Evolutionary conservation across 2,329 filamentous ascomycete genomes (phyloP), one percentile per base, ranked within the genome.

Genomic region (Xylariaceae sp.): DNA sequence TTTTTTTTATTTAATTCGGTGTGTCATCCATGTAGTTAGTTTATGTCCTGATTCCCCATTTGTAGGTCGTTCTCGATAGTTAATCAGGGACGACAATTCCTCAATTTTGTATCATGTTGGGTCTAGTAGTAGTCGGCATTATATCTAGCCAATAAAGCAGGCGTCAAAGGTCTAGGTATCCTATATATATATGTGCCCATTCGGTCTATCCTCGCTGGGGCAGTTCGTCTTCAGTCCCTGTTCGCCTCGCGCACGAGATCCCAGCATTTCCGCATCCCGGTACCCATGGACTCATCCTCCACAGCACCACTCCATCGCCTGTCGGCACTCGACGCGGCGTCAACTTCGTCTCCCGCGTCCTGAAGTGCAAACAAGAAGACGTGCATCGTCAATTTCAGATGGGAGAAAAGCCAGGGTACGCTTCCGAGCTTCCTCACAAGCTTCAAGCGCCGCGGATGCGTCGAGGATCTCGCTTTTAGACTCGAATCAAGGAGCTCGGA

Each of bases 261-360:
- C 79, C 79, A 82, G 63, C 80, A 82, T 61, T 80, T 81, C 39
- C 76, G 72, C 79, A 83, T 82, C 0, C 80, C 80, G 0, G 79
- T 81, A 0, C 80, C 79, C 79, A 83, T 82, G 0, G 78, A 79
- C 62, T 79, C 76, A 1, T 61, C 63, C 2, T 80, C 78, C 1
- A 80, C 69, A 6, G 71, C 69, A 2, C 67, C 62, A 1, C 65
- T 66, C 72, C 76, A 78, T 31, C 69, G 69, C 43, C 56, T 53
- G 43, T 53, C 51, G 35, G 47, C 45, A 2, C 31, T 51, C 47
- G 59, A 52, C 3, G 54, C 31, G 11, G 34, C 31, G 3, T 43
- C 31, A n/a, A 52, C 29, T 47, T 59, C 60, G 7, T 34, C 49
- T 4, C 56, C 41, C 19, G 48, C 48, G 31, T 48, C 44, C 2